Evolutionary conservation across 2,329 filamentous ascomycete species (phyloP), one percentile per base, ranked within the genome.

Genomic region (Pseudogymnoascus sp.): DNA sequence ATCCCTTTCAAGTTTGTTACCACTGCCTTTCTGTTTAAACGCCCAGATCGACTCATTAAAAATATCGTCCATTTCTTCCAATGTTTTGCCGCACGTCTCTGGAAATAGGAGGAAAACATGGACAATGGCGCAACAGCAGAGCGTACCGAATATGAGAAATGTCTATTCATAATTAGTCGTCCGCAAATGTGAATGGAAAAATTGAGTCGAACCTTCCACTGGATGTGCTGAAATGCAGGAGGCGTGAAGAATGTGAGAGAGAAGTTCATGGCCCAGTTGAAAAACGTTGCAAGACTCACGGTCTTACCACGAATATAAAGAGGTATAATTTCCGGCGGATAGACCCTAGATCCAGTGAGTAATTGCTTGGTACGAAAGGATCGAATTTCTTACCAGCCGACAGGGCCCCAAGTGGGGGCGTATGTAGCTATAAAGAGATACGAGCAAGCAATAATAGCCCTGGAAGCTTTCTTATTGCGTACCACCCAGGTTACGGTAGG

Each of bases 251-350:
- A 80, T 6, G 79, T 78, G 5, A 86, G 76, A 0, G 81, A 0
- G 84, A 89, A 92, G 75, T 91, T 91, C 64, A 87, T 75, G 2
- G 86, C 71, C 89, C 89, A 91, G 75, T 91, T 91, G 56, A 87
- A 84, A 2, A 87, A 83, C 7, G 89, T 90, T 8, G 87, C 86
- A 8, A 90, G 76, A 1, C 87, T 88, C 80, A 90, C 89, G 50
- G 83, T 84, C 71, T 89, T 88, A 59, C 88, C 87, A 68, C 88
- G 82, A 64, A 87, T 79, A 71, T 87, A 87, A 59, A 88, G 78
- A 3, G 85, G 85, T 68, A 83, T 87, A 64, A 88, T 87, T 71
- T 88, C 85, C 2, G 84, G 86, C 0, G 84, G 82, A 66, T 86
- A 87, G 18, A 77, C 75, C 59, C 59, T 61, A 61, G 12, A 50